phyloP scores from a whole-genome alignment of 371 early-diverging fungal species.

The Chytridium lagenaria region DNA sequence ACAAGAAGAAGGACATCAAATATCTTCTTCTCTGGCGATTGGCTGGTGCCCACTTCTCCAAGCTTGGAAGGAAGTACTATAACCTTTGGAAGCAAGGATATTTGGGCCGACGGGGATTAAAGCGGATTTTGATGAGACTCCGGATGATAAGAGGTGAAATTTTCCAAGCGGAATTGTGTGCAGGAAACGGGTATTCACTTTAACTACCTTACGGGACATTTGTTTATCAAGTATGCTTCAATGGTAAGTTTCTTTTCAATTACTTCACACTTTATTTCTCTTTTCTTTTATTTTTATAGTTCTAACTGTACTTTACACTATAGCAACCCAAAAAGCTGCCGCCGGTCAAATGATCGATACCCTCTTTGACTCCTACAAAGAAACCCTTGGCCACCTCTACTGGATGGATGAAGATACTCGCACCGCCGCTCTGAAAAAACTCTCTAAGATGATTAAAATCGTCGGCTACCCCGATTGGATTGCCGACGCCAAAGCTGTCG shows the following conservation, averaged over 20 bases:
- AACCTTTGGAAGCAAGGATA: slow-evolving; percentile 26
- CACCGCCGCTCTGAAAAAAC: slow-evolving; percentile 37
- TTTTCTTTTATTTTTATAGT: not conserved
- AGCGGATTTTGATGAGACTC: slow-evolving; percentile 11
- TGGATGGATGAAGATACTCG: slow-evolving; percentile 48
- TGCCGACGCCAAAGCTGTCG: slow-evolving; percentile 30
- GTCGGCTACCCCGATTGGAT: slow-evolving; percentile 51
- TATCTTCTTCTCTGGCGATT: slow-evolving; percentile 45
- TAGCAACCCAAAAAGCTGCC: slow-evolving; percentile 39
- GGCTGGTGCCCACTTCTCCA: slow-evolving; percentile 43
- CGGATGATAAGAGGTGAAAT: slow-evolving; percentile 23
- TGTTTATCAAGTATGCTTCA: slow-evolving; percentile 49
- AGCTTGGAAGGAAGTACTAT: slow-evolving; percentile 32
- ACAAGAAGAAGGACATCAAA: slow-evolving; percentile 24
- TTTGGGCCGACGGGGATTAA: slow-evolving; percentile 34
- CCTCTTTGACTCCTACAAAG: slow-evolving; percentile 27
- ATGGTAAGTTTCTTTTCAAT: slow-evolving; percentile 23
- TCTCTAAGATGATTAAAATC: slow-evolving; percentile 34
- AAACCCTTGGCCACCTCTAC: slow-evolving; percentile 14
- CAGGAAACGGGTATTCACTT: slow-evolving; percentile 41
- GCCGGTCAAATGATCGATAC: slow-evolving; percentile 38
- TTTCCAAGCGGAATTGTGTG: slow-evolving; percentile 40
- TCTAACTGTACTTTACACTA: not conserved
- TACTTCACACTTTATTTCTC: not conserved
- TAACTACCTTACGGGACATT: slow-evolving; percentile 40